Percentiles rank a stretch among this genome's conserved stretches.
phyloP scores from a whole-genome alignment of 164 flowering plant genomes.

The Buxus sempervirens region DNA sequence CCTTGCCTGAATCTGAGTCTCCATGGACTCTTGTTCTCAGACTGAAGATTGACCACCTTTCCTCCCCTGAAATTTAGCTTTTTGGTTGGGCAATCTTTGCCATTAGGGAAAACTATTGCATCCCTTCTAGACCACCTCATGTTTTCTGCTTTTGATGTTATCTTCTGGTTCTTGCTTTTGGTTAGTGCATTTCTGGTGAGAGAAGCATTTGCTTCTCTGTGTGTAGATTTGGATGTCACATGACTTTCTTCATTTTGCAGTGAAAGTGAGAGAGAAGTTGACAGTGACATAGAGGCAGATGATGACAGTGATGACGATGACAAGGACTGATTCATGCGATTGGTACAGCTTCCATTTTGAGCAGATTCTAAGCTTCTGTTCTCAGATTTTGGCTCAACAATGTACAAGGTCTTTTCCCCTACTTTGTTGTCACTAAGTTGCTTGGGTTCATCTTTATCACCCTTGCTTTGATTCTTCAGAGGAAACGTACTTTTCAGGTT shows the following conservation, averaged over 20 bases:
- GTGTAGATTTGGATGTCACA: conserved; percentile 25
- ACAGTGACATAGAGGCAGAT: conserved; percentile 12
- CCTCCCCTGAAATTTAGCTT: conserved; percentile 41
- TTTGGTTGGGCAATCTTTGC: conserved; percentile 17
- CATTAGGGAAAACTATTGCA: conserved; percentile 17
- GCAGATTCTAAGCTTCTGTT: conserved; percentile 20
- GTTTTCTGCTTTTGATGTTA: conserved; percentile 11
- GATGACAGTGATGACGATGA: conserved; percentile 13
- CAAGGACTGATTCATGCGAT: conserved; percentile 4
- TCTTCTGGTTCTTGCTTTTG: conserved; percentile 10
- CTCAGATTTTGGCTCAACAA: conserved; percentile 31
- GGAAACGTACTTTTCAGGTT: conserved; percentile 24
- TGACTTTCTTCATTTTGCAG: conserved; percentile 24
- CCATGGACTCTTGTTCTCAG: conserved; percentile 33
- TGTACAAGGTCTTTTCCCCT: conserved; percentile 37
- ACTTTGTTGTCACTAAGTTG: conserved; percentile 9
- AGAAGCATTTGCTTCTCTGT: conserved; percentile 19
- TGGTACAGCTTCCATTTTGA: conserved; percentile 13
- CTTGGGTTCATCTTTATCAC: conserved; percentile 4
- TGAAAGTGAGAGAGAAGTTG: conserved; percentile 9
- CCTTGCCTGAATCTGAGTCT: conserved; percentile 49
- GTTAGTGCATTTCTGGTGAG: conserved; percentile 18
- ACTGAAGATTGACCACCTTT: conserved; percentile 28
- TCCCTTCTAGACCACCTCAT: conserved; percentile 14
- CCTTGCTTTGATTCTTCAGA: conserved; percentile 24